Conservation (phyloP, 1,284 basidiomycete genomes). For the Tetrapyrgos nigripes region DNA sequence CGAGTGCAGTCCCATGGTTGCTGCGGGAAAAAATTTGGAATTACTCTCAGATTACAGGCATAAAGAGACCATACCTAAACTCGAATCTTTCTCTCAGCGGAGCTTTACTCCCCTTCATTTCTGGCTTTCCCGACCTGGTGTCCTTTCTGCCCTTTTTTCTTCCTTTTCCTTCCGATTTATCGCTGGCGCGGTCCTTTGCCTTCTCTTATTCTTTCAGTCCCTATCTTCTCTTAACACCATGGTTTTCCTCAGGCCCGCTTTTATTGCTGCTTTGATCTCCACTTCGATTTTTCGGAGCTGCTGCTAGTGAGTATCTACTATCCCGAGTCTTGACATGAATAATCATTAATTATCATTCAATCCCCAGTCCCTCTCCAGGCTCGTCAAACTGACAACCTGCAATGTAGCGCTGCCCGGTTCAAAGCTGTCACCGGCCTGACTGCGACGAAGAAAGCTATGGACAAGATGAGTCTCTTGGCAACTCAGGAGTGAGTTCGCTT, state of each 20-base stretch:
- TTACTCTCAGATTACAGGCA: no score
- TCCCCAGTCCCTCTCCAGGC: constrained; percentile 15
- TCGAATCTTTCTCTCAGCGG: background rate
- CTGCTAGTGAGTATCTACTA: background rate
- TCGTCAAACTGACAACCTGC: constrained; percentile 39
- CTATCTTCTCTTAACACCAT: background rate
- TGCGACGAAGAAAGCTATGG: constrained; percentile 33
- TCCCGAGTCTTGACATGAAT: background rate
- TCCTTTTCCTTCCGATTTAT: background rate
- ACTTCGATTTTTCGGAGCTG: background rate
- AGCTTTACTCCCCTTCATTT: no score
- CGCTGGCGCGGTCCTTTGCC: background rate
- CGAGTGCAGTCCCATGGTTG: no score
- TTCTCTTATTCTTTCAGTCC: background rate
- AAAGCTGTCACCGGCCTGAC: constrained; percentile 36
- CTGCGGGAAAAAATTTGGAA: no score
- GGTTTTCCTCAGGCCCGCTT: background rate
- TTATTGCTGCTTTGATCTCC: background rate
- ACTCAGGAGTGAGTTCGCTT: background rate
- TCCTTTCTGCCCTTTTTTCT: background rate
- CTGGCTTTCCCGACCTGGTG: background rate
- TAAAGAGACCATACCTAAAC: background rate
- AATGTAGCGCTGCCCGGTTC: constrained; percentile 42
- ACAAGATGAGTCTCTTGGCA: constrained; percentile 23
- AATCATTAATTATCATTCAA: background rate